Conservation (phyloP, 1,139 yeast species). For the Suhomyces bokatorum region DNA sequence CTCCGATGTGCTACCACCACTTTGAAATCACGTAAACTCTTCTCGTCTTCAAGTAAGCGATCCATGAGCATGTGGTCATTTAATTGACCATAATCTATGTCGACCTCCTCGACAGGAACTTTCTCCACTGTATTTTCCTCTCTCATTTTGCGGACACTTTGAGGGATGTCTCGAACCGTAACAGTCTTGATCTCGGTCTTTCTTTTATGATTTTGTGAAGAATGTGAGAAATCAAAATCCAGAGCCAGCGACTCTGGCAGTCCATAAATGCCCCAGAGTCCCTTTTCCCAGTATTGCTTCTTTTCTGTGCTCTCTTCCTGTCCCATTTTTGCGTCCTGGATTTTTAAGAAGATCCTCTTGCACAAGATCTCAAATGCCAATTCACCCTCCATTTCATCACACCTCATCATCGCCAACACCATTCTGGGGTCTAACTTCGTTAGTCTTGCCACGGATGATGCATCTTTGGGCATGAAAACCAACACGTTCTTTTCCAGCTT, state of each 20-base stretch:
- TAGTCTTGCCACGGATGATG: constrained; percentile 2
- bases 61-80: constrained; percentile 13
- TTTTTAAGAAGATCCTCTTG: constrained; percentile 18
- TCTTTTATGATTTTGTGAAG: background rate
- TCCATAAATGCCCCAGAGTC: background rate
- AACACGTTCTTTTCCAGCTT: constrained; percentile 11
- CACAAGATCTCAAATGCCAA: constrained; percentile 18
- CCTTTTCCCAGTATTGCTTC: constrained; percentile 8
- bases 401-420: constrained; percentile 15
- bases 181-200: constrained; percentile 9
- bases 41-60: constrained; percentile 14
- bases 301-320: background rate
- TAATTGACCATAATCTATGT: constrained; percentile 10
- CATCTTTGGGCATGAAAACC: constrained; percentile 15
- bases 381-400: constrained; percentile 19
- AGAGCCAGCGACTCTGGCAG: background rate
- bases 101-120: constrained; percentile 12
- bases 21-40: constrained; percentile 13
- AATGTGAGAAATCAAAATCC: background rate
- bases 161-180: constrained; percentile 1
- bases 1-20: constrained; percentile 16
- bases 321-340: constrained; percentile 13
- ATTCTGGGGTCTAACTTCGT: constrained; percentile 5
- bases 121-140: constrained; percentile 1
- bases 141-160: constrained; percentile 1